These are phyloP conservation scores for Xerocomellus chrysenteron DNA, from an alignment of 768 basidiomycete species.

Conservation along the genomic window DNA sequence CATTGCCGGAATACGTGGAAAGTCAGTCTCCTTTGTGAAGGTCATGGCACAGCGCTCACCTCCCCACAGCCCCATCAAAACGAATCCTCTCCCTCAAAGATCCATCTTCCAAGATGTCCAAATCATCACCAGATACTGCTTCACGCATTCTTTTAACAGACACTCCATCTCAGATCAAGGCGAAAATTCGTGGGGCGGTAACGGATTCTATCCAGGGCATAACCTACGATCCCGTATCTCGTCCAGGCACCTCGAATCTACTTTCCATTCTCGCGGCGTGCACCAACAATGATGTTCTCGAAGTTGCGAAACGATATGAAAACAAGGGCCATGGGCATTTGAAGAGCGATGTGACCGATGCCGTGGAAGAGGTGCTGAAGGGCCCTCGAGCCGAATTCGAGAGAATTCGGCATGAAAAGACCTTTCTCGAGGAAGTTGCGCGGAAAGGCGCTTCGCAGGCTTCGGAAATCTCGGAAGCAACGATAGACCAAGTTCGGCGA, in stretches of 20 bases:
- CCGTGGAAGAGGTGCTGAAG: constrained; percentile 64
- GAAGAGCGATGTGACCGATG: constrained; percentile 74
- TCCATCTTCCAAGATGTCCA: constrained; percentile 91
- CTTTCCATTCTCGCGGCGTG: constrained; percentile 59
- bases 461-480: constrained; percentile 53
- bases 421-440: constrained; percentile 67
- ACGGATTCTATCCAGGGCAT: constrained; percentile 80
- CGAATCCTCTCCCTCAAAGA: constrained; percentile 86
- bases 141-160: constrained; percentile 91
- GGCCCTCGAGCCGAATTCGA: constrained; percentile 70
- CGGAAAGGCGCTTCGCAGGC: constrained; percentile 64
- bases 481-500: constrained; percentile 65
- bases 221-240: constrained; percentile 74
- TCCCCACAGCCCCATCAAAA: constrained; percentile 63
- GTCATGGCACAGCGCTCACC: neutral
- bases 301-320: constrained; percentile 50
- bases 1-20: constrained; percentile 66
- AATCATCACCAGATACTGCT: constrained; percentile 73
- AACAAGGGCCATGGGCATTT: constrained; percentile 60
- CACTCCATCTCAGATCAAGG: constrained; percentile 50
- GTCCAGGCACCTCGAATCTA: constrained; percentile 79
- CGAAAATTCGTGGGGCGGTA: constrained; percentile 78
- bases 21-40: constrained; percentile 49
- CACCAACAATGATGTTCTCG: constrained; percentile 42
- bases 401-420: constrained; percentile 55